phyloP scores from a whole-genome alignment of 2,329 filamentous ascomycete species.

The Beauveria australis region DNA sequence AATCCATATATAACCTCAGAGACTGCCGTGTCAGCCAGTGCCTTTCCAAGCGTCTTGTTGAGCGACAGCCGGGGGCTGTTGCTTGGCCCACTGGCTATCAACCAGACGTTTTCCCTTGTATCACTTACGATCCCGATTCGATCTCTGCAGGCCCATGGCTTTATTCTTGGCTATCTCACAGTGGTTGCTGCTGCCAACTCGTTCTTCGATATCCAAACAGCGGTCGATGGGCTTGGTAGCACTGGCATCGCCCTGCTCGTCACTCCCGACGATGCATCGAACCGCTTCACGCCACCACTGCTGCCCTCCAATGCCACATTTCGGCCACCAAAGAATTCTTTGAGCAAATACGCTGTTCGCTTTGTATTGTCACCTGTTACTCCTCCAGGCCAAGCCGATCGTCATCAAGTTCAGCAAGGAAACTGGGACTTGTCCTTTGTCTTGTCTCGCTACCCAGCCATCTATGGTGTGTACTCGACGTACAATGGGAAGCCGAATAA shows the following conservation, averaged over 20 bases:
- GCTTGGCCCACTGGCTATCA: slow-evolving; percentile 66
- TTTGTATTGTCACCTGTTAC: slow-evolving; percentile 52
- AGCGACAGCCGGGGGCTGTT: slow-evolving; percentile 53
- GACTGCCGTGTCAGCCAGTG: slow-evolving; percentile 35
- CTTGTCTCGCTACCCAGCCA: slow-evolving; percentile 54
- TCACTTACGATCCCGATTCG: slow-evolving; percentile 77
- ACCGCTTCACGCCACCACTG: slow-evolving; percentile 46
- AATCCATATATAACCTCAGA: slow-evolving; percentile 34
- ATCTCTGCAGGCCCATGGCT: slow-evolving; percentile 50
- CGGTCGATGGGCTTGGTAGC: slow-evolving; percentile 59
- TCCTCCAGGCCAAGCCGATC: slow-evolving; percentile 30
- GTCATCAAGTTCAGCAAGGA: slow-evolving; percentile 35
- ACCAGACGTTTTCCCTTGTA: slow-evolving; percentile 64
- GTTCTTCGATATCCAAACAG: slow-evolving; percentile 53
- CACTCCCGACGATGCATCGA: slow-evolving; percentile 58
- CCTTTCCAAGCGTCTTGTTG: slow-evolving; percentile 43
- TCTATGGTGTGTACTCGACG: slow-evolving; percentile 50
- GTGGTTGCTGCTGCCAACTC: slow-evolving; percentile 62
- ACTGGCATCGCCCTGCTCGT: slow-evolving; percentile 65
- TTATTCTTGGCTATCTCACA: slow-evolving; percentile 77
- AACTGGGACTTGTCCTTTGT: slow-evolving; percentile 45
- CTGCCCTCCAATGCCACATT: slow-evolving; percentile 41
- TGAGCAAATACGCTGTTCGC: slow-evolving; percentile 39
- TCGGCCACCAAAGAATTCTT: slow-evolving; percentile 26
- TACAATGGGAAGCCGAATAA: slow-evolving; percentile 47